Evolutionary conservation across 345 rosid species (phyloP).

Genomic region (Salix udensis): DNA sequence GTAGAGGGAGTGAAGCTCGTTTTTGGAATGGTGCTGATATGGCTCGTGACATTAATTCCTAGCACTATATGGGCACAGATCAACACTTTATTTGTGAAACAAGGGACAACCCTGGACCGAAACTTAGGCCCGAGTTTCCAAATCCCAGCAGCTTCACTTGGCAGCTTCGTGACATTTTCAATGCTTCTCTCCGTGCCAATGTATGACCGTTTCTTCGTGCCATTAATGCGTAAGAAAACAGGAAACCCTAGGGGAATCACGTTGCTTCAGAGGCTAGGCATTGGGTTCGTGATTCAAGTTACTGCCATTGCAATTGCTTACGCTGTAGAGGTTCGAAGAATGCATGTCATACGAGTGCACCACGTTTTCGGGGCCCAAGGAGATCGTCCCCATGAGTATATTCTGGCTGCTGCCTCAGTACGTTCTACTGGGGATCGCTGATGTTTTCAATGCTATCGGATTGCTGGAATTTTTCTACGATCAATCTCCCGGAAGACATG

Average conservation of each 20-base stretch:
- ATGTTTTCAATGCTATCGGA: slow-evolving; percentile 77
- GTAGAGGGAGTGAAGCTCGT: slow-evolving; percentile 78
- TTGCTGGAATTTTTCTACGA: slow-evolving; percentile 84
- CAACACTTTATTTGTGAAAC: slow-evolving; percentile 86
- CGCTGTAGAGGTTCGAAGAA: slow-evolving; percentile 58
- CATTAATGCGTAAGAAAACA: slow-evolving; percentile 60
- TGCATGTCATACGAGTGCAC: slow-evolving; percentile 44
- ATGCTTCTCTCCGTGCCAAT: slow-evolving; percentile 81
- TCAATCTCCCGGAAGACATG: slow-evolving; percentile 89
- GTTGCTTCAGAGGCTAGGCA: slow-evolving; percentile 72
- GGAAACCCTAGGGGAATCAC: slow-evolving; percentile 83
- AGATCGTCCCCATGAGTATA: slow-evolving; percentile 77
- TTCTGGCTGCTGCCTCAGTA: slow-evolving; percentile 82
- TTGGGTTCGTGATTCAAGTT: slow-evolving; percentile 70
- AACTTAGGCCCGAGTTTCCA: slow-evolving; percentile 50
- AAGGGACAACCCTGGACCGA: slow-evolving; percentile 80
- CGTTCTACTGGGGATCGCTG: slow-evolving; percentile 65
- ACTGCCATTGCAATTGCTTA: slow-evolving; percentile 71
- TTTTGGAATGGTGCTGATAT: slow-evolving; percentile 60
- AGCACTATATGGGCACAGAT: slow-evolving; percentile 88
- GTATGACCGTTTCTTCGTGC: slow-evolving; percentile 77
- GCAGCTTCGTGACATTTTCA: slow-evolving; percentile 75
- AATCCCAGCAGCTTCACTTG: slow-evolving; percentile 79
- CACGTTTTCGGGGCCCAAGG: slow-evolving; percentile 39
- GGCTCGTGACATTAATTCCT: slow-evolving; percentile 79